phyloP scores from a whole-genome alignment of 2,329 filamentous ascomycete genomes.

The Monascus ruber region DNA sequence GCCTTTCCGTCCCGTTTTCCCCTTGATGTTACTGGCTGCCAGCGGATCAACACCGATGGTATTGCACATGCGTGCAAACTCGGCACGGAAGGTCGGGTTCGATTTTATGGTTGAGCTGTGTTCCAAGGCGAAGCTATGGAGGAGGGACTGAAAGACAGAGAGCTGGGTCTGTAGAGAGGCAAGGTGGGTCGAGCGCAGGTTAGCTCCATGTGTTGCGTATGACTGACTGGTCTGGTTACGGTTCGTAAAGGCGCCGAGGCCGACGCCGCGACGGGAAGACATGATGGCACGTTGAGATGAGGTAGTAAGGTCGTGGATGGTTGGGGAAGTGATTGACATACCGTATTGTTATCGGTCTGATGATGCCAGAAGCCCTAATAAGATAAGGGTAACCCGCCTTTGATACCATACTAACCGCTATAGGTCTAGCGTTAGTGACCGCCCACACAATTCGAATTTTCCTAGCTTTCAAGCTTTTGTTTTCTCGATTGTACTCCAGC shows the following conservation, averaged over 20 bases:
- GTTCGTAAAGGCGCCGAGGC: slow-evolving; percentile 80
- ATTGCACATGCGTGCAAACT: slow-evolving; percentile 97
- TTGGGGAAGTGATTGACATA: no score
- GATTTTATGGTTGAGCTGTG: slow-evolving; percentile 94
- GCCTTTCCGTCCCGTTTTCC: slow-evolving; percentile 34
- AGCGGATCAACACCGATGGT: slow-evolving; percentile 94
- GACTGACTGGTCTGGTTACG: slow-evolving; percentile 74
- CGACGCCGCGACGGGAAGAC: slow-evolving; percentile 54
- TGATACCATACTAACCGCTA: slow-evolving; percentile 2
- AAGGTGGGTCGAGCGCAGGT: slow-evolving; percentile 73
- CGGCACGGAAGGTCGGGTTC: slow-evolving; percentile 85
- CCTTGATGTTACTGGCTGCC: slow-evolving; percentile 50
- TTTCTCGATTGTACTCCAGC: slow-evolving; percentile 14
- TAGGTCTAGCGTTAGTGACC: slow-evolving; percentile 11
- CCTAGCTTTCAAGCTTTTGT: slow-evolving; percentile 13
- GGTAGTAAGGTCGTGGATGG: no score
- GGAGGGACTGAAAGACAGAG: slow-evolving; percentile 85
- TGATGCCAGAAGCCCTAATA: slow-evolving; percentile 16
- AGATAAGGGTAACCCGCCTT: slow-evolving; percentile 2
- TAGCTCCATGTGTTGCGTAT: slow-evolving; percentile 80
- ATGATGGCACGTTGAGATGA: slow-evolving; percentile 14
- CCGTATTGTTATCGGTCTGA: slow-evolving; percentile 3
- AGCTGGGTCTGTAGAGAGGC: slow-evolving; percentile 85
- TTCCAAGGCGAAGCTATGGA: slow-evolving; percentile 90
- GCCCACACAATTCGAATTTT: slow-evolving; percentile 27